phyloP scores from a whole-genome alignment of 2,329 filamentous ascomycete genomes.

The Cytospora mali region DNA sequence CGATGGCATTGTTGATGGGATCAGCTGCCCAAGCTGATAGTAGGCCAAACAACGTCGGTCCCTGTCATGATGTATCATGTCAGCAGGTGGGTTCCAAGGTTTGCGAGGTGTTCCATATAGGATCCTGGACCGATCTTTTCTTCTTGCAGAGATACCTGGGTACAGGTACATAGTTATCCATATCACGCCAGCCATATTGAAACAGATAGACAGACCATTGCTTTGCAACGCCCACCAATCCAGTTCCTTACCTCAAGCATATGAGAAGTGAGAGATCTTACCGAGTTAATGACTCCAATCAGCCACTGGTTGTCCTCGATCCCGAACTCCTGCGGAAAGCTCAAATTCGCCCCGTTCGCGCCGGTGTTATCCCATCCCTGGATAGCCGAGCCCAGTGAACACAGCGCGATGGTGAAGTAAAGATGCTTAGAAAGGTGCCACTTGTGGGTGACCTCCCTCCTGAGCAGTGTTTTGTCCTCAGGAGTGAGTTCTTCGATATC shows the following conservation, averaged over 20 bases:
- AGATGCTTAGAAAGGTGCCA: slow-evolving; percentile 66
- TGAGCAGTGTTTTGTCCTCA: slow-evolving; percentile 42
- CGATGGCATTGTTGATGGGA: slow-evolving; percentile 47
- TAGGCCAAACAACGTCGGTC: slow-evolving; percentile 35
- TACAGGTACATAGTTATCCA: no score
- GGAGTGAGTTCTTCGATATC: slow-evolving; percentile 61
- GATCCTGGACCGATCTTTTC: no score
- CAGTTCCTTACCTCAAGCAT: background rate
- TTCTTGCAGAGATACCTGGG: no score
- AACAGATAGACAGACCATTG: no score
- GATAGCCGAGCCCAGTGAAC: slow-evolving; percentile 58
- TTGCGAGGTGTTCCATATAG: slow-evolving; percentile 37
- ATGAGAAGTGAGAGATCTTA: slow-evolving; percentile 35
- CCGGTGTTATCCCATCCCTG: slow-evolving; percentile 48
- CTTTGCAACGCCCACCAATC: no score
- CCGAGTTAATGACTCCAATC: slow-evolving; percentile 65
- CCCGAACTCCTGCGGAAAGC: slow-evolving; percentile 57
- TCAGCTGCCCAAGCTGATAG: slow-evolving; percentile 69
- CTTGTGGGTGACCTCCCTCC: slow-evolving; percentile 66
- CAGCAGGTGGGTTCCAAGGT: slow-evolving; percentile 34
- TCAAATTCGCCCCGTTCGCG: slow-evolving; percentile 53
- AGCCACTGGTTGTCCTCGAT: slow-evolving; percentile 50
- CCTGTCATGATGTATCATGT: background rate
- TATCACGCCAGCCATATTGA: no score
- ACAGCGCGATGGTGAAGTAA: slow-evolving; percentile 65